Evolutionary conservation across 208 protist genomes (phyloP).

Genomic region (Leishmania aethiopica): DNA sequence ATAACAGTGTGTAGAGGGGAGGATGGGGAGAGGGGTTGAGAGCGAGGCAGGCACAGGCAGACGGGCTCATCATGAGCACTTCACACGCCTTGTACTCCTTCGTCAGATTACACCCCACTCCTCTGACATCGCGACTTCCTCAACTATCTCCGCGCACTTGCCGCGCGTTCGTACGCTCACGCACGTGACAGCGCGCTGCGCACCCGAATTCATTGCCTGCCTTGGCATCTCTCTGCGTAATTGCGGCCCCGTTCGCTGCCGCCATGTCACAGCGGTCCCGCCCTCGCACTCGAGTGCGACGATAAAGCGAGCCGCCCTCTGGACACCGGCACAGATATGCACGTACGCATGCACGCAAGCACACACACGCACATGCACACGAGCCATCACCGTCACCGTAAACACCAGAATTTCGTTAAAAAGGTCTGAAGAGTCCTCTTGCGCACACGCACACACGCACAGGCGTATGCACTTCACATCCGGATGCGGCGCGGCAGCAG

Average conservation of each 20-base stretch:
- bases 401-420: not conserved
- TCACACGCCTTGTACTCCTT: not conserved
- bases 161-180: not conserved
- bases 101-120: not conserved
- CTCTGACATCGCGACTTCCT: not conserved
- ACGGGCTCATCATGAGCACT: not conserved
- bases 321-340: not conserved
- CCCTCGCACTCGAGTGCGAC: not conserved
- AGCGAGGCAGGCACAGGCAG: not conserved
- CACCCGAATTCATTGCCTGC: not conserved
- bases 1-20: not conserved
- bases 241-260: not conserved
- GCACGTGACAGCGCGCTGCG: not conserved
- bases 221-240: not conserved
- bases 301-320: not conserved
- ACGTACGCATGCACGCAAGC: not conserved
- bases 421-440: not conserved
- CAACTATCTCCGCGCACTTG: not conserved
- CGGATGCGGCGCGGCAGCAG: conserved; percentile 76
- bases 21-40: not conserved
- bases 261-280: too few relatives aligned
- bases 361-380: not conserved
- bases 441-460: not conserved
- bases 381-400: not conserved
- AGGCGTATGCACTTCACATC: not conserved